Conservation (phyloP, 2,329 filamentous ascomycete genomes). For the Fusarium nygamai region DNA sequence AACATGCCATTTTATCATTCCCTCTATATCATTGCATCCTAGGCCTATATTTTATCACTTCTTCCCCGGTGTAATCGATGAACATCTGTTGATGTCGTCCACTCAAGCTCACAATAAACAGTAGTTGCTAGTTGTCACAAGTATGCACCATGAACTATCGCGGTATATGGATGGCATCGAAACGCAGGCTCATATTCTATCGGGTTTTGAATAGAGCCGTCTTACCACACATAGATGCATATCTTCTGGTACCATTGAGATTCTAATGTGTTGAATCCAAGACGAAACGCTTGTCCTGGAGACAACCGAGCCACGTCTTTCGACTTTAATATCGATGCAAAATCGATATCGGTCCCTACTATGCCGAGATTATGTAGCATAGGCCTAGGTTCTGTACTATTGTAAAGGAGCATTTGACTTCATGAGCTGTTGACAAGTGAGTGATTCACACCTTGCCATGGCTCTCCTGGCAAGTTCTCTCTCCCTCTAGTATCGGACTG, state of each 20-base stretch:
- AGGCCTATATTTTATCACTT: not conserved
- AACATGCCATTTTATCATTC: not conserved
- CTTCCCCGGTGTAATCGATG: not conserved
- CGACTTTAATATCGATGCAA: too few species aligned
- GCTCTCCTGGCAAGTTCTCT: not conserved
- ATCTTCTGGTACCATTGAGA: too few species aligned
- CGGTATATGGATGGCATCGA: not conserved
- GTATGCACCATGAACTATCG: too few species aligned
- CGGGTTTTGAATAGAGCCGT: not conserved
- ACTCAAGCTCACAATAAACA: not conserved
- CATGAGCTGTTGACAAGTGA: not conserved
- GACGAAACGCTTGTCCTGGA: not conserved
- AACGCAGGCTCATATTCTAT: not conserved
- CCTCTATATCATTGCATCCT: not conserved
- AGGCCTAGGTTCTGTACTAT: too few species aligned
- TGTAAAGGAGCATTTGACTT: not conserved
- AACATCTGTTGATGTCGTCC: not conserved
- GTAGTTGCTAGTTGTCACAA: not conserved
- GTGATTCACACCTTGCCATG: not conserved
- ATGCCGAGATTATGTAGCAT: not conserved
- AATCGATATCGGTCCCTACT: too few species aligned
- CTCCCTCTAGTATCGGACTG: too few species aligned
- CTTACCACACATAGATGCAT: not conserved
- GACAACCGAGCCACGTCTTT: too few species aligned
- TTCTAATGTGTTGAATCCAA: not conserved